Base-by-base conservation (phyloP, 1,284 basidiomycete species). In the Cryptococcus neoformans region DNA sequence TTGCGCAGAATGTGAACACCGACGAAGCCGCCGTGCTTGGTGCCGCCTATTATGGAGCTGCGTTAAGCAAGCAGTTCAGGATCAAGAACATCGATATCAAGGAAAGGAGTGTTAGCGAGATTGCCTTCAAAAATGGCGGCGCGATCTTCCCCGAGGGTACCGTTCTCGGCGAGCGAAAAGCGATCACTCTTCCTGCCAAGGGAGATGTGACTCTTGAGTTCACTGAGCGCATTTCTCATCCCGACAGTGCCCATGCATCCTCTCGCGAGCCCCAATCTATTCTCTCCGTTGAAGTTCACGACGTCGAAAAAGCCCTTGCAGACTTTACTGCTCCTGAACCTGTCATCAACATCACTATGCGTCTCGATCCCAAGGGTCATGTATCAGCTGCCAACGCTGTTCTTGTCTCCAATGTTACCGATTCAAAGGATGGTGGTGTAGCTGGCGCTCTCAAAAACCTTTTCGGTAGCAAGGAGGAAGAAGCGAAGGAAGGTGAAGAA, bases 21-120 rank as follows among this genome's bases (percentile, higher is more conserved):
- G 96, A 99, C 74, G 95, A 99, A 81, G 92, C 93, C 0, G 89
- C 90, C 10, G 95, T 97, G 12, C 85, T 99, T 53, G 93, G 90
- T 49, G 94, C 95, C 4, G 96, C 90, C 2, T 86, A 97, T 54
- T 88, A 96, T 65, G 96, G 93, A 21, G 96, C 96, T 3, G 84
- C 85, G 37, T 83, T 94, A 50, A 92, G 89, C 68, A 83, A 88
- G 42, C 90, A 92, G 72, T 98, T 97, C 84, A 90, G 90, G 80
- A 97, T 95, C 60, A 99, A 99, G 80, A 87, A 89, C 63, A 89
- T 98, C 73, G 88, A 90, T 57, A 83, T 97, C 35, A 77, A 82
- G 16, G 95, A 98, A 71, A 82, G 89, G 59, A 79, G 78, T 17
- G 79, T 82, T 3, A 85, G 88, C 66, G 88, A 90, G 44, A 66